Conservation (phyloP, 2,329 filamentous ascomycete species). For the Hymenoscyphus albidus region DNA sequence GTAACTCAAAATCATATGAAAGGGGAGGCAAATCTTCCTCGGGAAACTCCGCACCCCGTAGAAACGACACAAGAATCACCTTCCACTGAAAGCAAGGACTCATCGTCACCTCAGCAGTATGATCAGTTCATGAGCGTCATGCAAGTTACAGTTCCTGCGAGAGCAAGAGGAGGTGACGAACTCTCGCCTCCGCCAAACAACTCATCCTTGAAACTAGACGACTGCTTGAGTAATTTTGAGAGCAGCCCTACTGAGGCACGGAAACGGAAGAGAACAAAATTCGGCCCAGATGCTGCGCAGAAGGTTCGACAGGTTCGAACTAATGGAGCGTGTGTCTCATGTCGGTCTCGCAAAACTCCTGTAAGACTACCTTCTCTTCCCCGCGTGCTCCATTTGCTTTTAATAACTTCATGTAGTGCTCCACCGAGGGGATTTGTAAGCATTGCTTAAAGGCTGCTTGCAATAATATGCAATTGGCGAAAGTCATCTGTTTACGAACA, state of each 20-base stretch:
- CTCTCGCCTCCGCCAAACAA: neutral
- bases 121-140: neutral
- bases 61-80: neutral
- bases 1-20: neutral
- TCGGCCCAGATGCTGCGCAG: constrained; percentile 13
- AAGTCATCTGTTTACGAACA: constrained; percentile 19
- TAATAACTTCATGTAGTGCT: constrained; percentile 16
- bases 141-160: neutral
- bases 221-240: constrained; percentile 15
- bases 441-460: constrained; percentile 15
- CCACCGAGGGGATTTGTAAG: constrained; percentile 16
- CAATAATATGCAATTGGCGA: constrained; percentile 11
- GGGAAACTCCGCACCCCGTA: neutral
- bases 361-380: constrained; percentile 5
- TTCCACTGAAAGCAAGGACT: neutral
- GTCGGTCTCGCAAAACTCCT: constrained; percentile 19
- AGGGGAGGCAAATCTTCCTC: neutral
- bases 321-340: constrained; percentile 18
- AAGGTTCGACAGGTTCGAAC: constrained; percentile 20
- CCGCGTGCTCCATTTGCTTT: neutral
- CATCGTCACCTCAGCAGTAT: neutral
- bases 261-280: constrained; percentile 19
- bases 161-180: neutral
- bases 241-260: constrained; percentile 4
- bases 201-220: constrained; percentile 5